phyloP scores from a whole-genome alignment of 2,329 filamentous ascomycete genomes.

The Pezicula rhizophila region DNA sequence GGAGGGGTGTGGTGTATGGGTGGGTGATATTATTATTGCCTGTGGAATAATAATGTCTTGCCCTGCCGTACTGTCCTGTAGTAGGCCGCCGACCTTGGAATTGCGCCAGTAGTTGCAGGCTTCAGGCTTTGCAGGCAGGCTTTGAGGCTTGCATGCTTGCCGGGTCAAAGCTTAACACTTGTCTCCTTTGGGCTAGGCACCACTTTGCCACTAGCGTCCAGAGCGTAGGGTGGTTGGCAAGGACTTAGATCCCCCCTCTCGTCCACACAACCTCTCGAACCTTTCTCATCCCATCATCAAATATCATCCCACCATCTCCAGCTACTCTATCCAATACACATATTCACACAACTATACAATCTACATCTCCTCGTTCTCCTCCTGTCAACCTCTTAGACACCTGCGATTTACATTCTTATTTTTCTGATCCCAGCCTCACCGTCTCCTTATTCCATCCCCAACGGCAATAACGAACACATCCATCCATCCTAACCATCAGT shows the following conservation, averaged over 20 bases:
- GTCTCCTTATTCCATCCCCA: not conserved
- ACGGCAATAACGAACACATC: not conserved
- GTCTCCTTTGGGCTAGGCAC: too few species aligned
- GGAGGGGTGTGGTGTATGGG: too few species aligned
- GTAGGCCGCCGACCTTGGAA: too few species aligned
- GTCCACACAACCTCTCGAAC: too few species aligned
- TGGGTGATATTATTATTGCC: too few species aligned
- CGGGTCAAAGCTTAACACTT: too few species aligned
- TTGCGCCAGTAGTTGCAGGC: too few species aligned
- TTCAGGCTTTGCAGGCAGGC: too few species aligned
- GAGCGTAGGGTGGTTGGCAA: not conserved
- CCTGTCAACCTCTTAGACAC: not conserved
- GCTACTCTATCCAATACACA: not conserved
- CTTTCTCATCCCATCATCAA: not conserved
- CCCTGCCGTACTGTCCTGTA: too few species aligned
- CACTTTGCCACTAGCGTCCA: too few species aligned
- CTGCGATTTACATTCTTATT: not conserved
- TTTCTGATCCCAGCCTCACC: not conserved
- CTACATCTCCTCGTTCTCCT: not conserved
- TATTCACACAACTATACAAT: not conserved
- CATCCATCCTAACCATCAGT: conserved; percentile 9
- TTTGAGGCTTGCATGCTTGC: too few species aligned
- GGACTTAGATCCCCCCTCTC: not conserved
- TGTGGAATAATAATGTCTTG: too few species aligned
- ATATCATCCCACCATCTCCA: not conserved